A percentile compares a stretch with the other conserved stretches of the same genome.
phyloP scores from a whole-genome alignment of 768 basidiomycete species.

The Rossbeevera mucosa region DNA sequence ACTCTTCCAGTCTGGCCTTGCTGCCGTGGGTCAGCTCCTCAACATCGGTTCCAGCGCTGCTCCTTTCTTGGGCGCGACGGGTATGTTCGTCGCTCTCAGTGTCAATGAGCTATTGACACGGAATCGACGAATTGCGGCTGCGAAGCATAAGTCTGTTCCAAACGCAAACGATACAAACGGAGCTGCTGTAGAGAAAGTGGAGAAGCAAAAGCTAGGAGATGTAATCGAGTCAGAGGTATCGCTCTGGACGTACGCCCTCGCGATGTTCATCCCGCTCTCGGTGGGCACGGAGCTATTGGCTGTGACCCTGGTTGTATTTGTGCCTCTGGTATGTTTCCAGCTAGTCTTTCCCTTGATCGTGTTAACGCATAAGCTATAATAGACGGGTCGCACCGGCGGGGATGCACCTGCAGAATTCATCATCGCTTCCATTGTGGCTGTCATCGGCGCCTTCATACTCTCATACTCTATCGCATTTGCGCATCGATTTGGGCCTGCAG shows the following conservation, averaged over 20 bases:
- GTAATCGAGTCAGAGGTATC: slow-evolving; percentile 38
- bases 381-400: slow-evolving; percentile 80
- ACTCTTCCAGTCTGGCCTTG: slow-evolving; percentile 53
- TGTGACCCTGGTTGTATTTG: slow-evolving; percentile 79
- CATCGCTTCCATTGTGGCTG: slow-evolving; percentile 71
- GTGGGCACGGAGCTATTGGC: slow-evolving; percentile 54
- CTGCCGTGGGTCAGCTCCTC: slow-evolving; percentile 56
- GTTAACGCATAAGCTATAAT: slow-evolving; percentile 5
- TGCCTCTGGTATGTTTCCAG: slow-evolving; percentile 76
- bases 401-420: slow-evolving; percentile 87
- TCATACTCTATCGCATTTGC: slow-evolving; percentile 67
- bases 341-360: background rate
- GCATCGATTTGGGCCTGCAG: slow-evolving; percentile 57
- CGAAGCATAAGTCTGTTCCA: background rate
- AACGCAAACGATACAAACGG: slow-evolving; percentile 3
- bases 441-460: slow-evolving; percentile 50
- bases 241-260: slow-evolving; percentile 61
- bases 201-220: background rate
- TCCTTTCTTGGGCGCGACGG: slow-evolving; percentile 58
- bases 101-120: slow-evolving; percentile 42
- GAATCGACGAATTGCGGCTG: slow-evolving; percentile 15
- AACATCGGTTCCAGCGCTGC: slow-evolving; percentile 75
- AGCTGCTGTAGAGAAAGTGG: background rate
- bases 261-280: slow-evolving; percentile 50
- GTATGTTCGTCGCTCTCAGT: slow-evolving; percentile 54